Percentiles rank a stretch among this genome's conserved stretches.
Conservation (phyloP, 2,329 filamentous ascomycete genomes). For the Neofusicoccum ribis region DNA sequence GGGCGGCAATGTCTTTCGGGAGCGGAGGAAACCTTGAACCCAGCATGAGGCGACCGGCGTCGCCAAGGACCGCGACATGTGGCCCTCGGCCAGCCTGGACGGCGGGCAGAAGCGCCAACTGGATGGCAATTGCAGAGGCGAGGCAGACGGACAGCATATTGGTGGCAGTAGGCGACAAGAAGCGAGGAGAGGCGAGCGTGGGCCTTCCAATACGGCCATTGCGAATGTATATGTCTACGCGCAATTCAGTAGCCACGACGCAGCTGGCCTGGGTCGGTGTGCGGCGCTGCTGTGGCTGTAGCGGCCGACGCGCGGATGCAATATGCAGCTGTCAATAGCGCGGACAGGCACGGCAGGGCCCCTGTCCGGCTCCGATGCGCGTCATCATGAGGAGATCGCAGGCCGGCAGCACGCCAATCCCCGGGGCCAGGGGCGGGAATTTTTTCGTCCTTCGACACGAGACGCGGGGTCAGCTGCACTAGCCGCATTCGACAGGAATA, state of each 20-base stretch:
- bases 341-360: not conserved
- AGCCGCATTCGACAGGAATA: not conserved
- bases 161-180: not conserved
- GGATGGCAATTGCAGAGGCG: not conserved
- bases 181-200: not conserved
- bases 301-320: not conserved
- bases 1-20: not conserved
- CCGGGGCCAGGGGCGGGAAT: not conserved
- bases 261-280: not conserved
- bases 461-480: not conserved
- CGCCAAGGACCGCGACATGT: not conserved
- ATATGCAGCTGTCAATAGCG: slow-evolving; percentile 10
- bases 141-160: not conserved
- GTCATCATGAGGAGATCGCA: slow-evolving; percentile 13
- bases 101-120: not conserved
- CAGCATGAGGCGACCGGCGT: not conserved
- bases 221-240: not conserved
- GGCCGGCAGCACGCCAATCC: too few species aligned
- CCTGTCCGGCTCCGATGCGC: not conserved
- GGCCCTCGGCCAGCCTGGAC: not conserved
- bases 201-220: not conserved
- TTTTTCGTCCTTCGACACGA: not conserved
- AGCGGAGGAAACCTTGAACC: not conserved
- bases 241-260: not conserved
- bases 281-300: not conserved